Evolutionary conservation across 225 moss, liverwort and hornwort genomes (phyloP), one percentile per base, ranked within the genome.

Genomic region (Neckera pumila): DNA sequence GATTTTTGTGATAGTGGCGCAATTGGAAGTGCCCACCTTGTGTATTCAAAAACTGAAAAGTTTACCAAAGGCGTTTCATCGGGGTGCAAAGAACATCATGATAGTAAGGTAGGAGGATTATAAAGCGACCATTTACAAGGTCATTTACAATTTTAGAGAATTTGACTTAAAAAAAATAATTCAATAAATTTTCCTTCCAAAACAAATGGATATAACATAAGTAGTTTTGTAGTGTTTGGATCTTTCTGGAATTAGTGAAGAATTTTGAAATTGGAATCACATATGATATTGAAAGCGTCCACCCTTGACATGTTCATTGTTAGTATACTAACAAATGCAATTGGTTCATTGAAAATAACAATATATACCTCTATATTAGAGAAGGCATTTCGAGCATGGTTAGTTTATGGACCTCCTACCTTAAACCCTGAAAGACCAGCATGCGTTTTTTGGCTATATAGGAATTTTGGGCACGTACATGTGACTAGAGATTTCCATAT

Each of bases 71-170:
- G 21, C 5, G 34, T 51, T 8, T 34, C 13, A 34, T 6, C 0
- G 0, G 1, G 2, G 5, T 0, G 12, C 21, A 8, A 34, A 13
- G 14, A 34, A 33, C 14, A 22, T 34, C 2, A 2, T 18, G 4
- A 4, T 74, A 30, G 11, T 3, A 45, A 10, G 19, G 8, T 31
- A 7, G 4, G 5, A 12, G 6, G 20, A 51, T 1, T 4, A 33
- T 8, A 33, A 5, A 51, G 33, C 1, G 1, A 76, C 3, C 13
- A 7, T 51, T 76, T 33, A 33, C 2, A 1, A 51, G 13, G 2
- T 34, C 12, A 21, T 76, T 51, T 0, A 0, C 8, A 34, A 33
- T 20, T 51, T 51, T 2, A 8, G 13, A 31, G 5, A 12, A 12
- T 47, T 74, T 47, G 12, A 47, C 1, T n/a, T n/a, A n/a, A n/a